phyloP scores from a whole-genome alignment of 345 rosid genomes.

The Xanthoceras sorbifolium region DNA sequence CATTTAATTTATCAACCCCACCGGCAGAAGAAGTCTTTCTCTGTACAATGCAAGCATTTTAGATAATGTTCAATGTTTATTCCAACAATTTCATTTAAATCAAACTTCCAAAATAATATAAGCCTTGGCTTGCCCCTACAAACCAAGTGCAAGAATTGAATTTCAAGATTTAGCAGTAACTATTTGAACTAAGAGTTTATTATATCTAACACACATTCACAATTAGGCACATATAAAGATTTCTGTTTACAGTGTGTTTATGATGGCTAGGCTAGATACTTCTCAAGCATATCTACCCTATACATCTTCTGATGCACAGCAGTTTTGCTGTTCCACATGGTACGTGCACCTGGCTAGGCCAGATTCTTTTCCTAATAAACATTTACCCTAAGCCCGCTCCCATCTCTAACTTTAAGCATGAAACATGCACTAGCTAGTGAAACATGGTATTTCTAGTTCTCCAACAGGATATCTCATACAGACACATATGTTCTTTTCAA shows the following conservation, averaged over 20 bases:
- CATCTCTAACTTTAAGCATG: neutral
- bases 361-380: neutral
- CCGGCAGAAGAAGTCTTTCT: slow-evolving; percentile 51
- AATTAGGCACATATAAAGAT: neutral
- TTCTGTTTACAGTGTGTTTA: neutral
- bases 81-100: slow-evolving; percentile 8
- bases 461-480: neutral
- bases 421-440: neutral
- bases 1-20: slow-evolving; percentile 40
- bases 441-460: neutral
- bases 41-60: slow-evolving; percentile 43
- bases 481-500: neutral
- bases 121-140: neutral
- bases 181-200: neutral
- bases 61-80: slow-evolving; percentile 13
- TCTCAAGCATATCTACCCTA: neutral
- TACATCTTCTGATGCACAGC: neutral
- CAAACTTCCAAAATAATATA: neutral
- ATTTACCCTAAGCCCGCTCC: neutral
- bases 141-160: neutral
- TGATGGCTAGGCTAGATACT: neutral
- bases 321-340: neutral
- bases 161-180: neutral
- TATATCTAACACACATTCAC: neutral
- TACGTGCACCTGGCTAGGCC: neutral